Evolutionary conservation across 2,329 filamentous ascomycete species (phyloP).

Genomic region (Venturia asperata): DNA sequence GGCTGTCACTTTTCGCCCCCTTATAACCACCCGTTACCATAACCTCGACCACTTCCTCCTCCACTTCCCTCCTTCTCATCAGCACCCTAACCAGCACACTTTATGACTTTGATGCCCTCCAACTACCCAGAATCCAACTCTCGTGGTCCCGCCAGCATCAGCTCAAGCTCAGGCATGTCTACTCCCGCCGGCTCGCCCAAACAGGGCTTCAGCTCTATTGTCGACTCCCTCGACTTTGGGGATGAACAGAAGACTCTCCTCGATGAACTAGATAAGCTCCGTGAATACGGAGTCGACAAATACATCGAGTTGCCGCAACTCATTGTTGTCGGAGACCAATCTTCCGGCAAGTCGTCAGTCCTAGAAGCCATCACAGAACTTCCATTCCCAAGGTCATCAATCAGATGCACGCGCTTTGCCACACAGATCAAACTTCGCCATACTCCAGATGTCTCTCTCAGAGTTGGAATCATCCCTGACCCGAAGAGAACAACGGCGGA

Average conservation of each 20-base stretch:
- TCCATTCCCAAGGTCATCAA: slow-evolving; percentile 22
- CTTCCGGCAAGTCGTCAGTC: slow-evolving; percentile 24
- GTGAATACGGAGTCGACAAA: slow-evolving; percentile 19
- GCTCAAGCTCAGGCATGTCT: slow-evolving; percentile 18
- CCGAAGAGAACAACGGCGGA: slow-evolving; percentile 11
- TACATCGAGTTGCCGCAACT: slow-evolving; percentile 23
- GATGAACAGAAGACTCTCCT: slow-evolving; percentile 19
- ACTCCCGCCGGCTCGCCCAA: slow-evolving; percentile 16
- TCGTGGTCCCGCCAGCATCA: slow-evolving; percentile 13
- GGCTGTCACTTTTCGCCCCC: slow-evolving; percentile 1
- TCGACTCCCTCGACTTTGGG: slow-evolving; percentile 19
- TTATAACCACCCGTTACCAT: background rate
- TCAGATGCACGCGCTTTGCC: slow-evolving; percentile 23
- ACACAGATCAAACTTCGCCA: slow-evolving; percentile 22
- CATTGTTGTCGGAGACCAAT: slow-evolving; percentile 26
- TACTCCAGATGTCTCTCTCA: slow-evolving; percentile 3
- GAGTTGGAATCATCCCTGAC: slow-evolving; percentile 18
- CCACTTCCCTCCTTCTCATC: background rate
- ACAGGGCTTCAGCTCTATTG: slow-evolving; percentile 14
- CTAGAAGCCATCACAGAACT: slow-evolving; percentile 24
- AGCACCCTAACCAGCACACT: background rate
- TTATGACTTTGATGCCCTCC: slow-evolving; percentile 3
- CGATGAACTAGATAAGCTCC: slow-evolving; percentile 20
- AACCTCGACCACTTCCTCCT: background rate
- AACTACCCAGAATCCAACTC: background rate